A percentile compares a stretch with the other conserved stretches of the same genome.
Evolutionary conservation across 2,329 filamentous ascomycete genomes (phyloP).

Genomic region (Lachnellula cervina): DNA sequence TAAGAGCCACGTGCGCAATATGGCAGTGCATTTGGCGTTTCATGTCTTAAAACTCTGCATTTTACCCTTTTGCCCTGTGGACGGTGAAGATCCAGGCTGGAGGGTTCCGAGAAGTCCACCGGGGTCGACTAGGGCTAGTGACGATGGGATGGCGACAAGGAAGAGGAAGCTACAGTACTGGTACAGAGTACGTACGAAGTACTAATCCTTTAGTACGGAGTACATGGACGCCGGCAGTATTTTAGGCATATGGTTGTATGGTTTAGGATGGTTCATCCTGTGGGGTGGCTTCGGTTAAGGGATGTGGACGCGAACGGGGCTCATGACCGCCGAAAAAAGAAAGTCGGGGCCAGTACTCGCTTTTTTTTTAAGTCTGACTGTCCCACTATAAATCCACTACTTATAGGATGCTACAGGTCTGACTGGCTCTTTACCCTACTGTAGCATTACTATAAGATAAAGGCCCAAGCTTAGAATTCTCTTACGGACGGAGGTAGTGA

Average conservation of each 20-base stretch:
- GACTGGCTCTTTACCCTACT: too few relatives aligned
- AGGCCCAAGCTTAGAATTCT: too few relatives aligned
- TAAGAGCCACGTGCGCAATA: slow-evolving; percentile 7
- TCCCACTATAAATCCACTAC: too few relatives aligned
- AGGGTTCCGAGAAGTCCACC: not conserved
- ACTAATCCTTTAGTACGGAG: not conserved
- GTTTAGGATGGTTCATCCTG: not conserved
- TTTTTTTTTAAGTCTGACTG: too few relatives aligned
- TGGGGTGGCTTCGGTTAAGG: too few relatives aligned
- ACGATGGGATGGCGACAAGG: not conserved
- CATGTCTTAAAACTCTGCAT: slow-evolving; percentile 9
- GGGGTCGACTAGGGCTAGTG: not conserved
- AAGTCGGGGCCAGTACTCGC: not conserved
- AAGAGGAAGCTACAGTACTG: not conserved
- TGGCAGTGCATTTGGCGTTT: slow-evolving; percentile 17
- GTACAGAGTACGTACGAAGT: too few relatives aligned
- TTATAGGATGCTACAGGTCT: too few relatives aligned
- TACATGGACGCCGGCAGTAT: not conserved
- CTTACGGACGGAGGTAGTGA: too few relatives aligned
- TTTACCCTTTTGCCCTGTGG: slow-evolving; percentile 9
- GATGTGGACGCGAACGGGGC: not conserved
- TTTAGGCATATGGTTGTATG: not conserved
- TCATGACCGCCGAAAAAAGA: not conserved
- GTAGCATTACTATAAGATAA: too few relatives aligned
- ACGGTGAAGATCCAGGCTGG: not conserved